These are phyloP conservation scores for Boeremia lycopersici DNA, from an alignment of 2,329 filamentous ascomycete genomes.

Conservation along the genomic window DNA sequence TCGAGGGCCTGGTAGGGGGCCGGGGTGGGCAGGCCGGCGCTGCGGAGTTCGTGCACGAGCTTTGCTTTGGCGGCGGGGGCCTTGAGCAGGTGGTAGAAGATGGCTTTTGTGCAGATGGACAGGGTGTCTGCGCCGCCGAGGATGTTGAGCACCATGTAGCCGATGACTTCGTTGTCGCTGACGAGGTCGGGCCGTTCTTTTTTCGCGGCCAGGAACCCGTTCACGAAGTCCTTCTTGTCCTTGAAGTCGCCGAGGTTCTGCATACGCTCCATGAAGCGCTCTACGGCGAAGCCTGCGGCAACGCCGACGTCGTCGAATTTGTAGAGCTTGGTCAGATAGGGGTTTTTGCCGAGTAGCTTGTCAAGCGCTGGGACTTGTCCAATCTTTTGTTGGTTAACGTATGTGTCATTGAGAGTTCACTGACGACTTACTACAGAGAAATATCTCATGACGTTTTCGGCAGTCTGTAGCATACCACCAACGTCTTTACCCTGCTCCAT, in stretches of 20 bases:
- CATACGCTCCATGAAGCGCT: constrained; percentile 31
- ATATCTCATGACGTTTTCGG: constrained; percentile 40
- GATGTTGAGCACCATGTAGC: constrained; percentile 43
- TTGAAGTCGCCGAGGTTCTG: constrained; percentile 22
- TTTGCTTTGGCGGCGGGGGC: constrained; percentile 25
- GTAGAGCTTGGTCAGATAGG: constrained; percentile 25
- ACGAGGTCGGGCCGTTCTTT: constrained; percentile 26
- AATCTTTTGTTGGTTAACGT: constrained; percentile 12
- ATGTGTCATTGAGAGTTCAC: too few species aligned
- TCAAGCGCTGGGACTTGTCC: constrained; percentile 42
- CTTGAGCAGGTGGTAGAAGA: constrained; percentile 35
- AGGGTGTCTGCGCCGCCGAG: constrained; percentile 42
- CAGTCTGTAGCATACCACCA: constrained; percentile 43
- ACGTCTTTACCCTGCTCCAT: constrained; percentile 50
- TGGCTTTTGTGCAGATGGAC: constrained; percentile 31
- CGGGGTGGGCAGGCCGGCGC: constrained; percentile 23
- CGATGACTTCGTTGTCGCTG: constrained; percentile 39
- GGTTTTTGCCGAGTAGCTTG: constrained; percentile 32
- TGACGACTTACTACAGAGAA: constrained; percentile 31
- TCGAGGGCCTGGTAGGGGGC: constrained; percentile 25
- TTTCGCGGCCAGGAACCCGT: constrained; percentile 29
- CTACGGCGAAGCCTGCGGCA: constrained; percentile 26
- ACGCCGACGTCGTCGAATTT: constrained; percentile 32
- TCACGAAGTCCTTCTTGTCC: constrained; percentile 30
- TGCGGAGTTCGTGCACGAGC: constrained; percentile 33